Evolutionary conservation across 441 rosid species (phyloP).

Genomic region (Populus hybrid): DNA sequence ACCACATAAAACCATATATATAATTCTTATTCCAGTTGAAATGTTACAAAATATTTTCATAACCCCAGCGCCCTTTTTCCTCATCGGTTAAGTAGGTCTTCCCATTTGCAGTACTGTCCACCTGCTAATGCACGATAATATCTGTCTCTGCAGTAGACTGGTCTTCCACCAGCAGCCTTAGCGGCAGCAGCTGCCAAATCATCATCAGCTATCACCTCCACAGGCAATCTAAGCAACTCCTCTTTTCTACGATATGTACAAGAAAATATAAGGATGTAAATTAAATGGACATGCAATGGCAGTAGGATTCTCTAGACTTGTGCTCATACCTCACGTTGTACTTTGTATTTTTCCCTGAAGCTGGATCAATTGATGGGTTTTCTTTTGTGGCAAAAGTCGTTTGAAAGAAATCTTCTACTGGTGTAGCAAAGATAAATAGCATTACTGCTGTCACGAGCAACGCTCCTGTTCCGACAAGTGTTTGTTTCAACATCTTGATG

Average conservation of each 20-base stretch:
- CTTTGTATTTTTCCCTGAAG: conserved; percentile 52
- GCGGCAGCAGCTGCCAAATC: conserved; percentile 93
- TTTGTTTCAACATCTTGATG: conserved; percentile 79
- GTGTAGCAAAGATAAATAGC: conserved; percentile 75
- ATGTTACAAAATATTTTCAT: conserved; percentile 7
- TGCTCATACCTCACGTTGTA: conserved; percentile 56
- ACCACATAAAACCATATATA: conserved; percentile 1
- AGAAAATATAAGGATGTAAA: conserved; percentile 12
- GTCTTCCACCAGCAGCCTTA: conserved; percentile 94
- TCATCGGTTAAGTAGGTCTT: conserved; percentile 50
- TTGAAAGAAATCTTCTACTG: conserved; percentile 67
- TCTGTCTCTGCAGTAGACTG: conserved; percentile 81
- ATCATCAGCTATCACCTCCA: conserved; percentile 67
- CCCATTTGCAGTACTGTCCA: conserved; percentile 76
- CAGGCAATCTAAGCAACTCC: conserved; percentile 63
- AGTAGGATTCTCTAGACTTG: conserved; percentile 7
- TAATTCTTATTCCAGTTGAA: neutral
- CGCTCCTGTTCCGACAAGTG: conserved; percentile 78
- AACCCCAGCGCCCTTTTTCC: conserved; percentile 9
- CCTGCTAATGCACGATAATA: conserved; percentile 51
- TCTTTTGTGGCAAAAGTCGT: conserved; percentile 33
- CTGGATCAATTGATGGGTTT: conserved; percentile 33
- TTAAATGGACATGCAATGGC: neutral
- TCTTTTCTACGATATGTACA: conserved; percentile 52
- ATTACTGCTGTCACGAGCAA: conserved; percentile 62